phyloP scores from a whole-genome alignment of 371 early-diverging fungal species.

The Mucor lusitanicus region DNA sequence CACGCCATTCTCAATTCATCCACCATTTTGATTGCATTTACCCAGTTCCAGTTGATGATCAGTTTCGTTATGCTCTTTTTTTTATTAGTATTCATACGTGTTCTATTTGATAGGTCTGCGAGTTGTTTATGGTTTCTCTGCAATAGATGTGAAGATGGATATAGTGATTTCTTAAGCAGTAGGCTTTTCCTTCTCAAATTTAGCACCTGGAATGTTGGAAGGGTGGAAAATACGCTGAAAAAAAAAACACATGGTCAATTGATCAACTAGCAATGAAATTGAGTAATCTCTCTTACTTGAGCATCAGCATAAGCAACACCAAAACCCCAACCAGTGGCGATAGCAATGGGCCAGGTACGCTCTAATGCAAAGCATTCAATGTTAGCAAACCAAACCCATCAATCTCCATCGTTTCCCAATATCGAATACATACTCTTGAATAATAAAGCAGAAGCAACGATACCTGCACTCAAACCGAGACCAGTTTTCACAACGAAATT shows the following conservation, averaged over 20 bases:
- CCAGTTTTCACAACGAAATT: conserved; percentile 87
- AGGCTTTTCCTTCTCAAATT: conserved; percentile 52
- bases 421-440: conserved; percentile 76
- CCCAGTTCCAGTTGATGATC: too few species aligned
- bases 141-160: neutral
- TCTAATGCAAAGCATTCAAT: conserved; percentile 42
- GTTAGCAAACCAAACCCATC: neutral
- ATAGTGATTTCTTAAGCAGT: conserved; percentile 28
- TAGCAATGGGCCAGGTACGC: conserved; percentile 89
- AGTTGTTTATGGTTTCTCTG: neutral
- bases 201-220: conserved; percentile 46
- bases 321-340: conserved; percentile 85
- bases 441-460: conserved; percentile 85
- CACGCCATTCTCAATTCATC: too few species aligned
- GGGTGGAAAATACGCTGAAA: conserved; percentile 52
- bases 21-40: too few species aligned
- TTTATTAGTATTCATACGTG: neutral
- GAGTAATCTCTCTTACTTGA: conserved; percentile 46
- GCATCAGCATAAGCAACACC: conserved; percentile 90
- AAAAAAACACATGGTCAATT: neutral
- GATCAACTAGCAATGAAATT: neutral
- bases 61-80: too few species aligned
- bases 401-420: neutral
- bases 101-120: neutral
- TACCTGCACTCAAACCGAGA: conserved; percentile 85